These are phyloP conservation scores for Syzygium oleosum DNA, from an alignment of 345 rosid species.

Conservation along the genomic window DNA sequence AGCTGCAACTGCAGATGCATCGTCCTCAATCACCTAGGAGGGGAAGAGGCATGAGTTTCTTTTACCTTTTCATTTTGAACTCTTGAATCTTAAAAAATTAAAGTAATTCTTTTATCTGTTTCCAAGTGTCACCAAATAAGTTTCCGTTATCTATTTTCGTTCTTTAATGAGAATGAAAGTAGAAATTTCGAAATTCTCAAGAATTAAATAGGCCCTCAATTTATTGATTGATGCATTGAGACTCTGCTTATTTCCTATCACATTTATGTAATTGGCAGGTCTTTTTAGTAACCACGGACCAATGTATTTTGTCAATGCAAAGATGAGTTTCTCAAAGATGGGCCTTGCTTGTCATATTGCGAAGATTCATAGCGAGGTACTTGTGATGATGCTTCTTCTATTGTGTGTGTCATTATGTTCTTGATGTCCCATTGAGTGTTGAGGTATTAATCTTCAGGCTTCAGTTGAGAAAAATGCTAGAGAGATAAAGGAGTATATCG, in stretches of 20 bases:
- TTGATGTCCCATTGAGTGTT: constrained; percentile 12
- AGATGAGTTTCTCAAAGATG: constrained; percentile 83
- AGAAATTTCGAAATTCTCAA: neutral
- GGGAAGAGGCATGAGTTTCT: neutral
- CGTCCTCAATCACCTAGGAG: neutral
- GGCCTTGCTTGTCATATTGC: constrained; percentile 93
- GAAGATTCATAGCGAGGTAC: constrained; percentile 97
- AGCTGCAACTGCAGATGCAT: neutral
- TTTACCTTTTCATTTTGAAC: neutral
- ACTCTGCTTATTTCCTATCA: neutral
- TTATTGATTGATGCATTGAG: neutral
- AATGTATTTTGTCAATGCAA: constrained; percentile 80
- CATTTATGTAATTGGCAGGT: constrained; percentile 40
- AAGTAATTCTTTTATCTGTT: neutral
- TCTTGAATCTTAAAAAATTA: neutral
- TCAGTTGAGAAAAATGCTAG: constrained; percentile 96
- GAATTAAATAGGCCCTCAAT: neutral
- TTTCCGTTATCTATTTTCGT: neutral
- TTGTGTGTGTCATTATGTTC: neutral
- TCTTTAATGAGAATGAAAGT: neutral
- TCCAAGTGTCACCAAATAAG: neutral
- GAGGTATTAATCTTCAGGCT: constrained; percentile 42
- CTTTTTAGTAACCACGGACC: constrained; percentile 99
- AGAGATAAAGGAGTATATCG: constrained; percentile 89
- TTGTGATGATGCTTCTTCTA: neutral